These are phyloP conservation scores for Kurtzmaniella quercitrusa DNA, from an alignment of 1,139 yeast genomes.

Conservation along the genomic window DNA sequence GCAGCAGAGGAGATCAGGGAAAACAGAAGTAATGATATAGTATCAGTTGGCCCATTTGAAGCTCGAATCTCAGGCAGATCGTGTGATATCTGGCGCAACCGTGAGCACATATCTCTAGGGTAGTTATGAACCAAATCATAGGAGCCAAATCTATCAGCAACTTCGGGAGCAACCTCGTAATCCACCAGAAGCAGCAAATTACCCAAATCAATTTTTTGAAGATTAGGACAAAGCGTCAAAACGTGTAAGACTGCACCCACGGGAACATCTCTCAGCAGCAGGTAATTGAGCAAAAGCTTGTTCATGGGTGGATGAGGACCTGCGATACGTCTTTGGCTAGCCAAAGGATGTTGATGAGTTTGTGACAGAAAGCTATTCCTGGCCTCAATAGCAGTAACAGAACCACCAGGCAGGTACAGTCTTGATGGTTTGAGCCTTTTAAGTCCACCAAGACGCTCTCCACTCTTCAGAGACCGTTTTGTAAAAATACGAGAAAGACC, in stretches of 20 bases:
- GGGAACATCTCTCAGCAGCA: conserved; percentile 63
- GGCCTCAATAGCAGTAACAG: conserved; percentile 3
- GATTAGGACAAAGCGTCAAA: conserved; percentile 54
- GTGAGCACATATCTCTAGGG: conserved; percentile 25
- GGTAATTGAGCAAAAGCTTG: conserved; percentile 51
- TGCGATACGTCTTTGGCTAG: neutral
- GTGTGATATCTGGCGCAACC: neutral
- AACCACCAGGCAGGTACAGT: neutral
- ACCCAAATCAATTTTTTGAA: conserved; percentile 48
- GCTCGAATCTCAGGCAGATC: neutral
- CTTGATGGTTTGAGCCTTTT: neutral
- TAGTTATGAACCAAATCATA: conserved; percentile 39
- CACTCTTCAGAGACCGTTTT: neutral
- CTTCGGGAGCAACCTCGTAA: conserved; percentile 41
- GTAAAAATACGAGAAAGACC: neutral
- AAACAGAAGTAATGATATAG: neutral
- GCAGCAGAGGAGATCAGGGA: conserved; percentile 1
- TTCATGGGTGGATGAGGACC: conserved; percentile 56
- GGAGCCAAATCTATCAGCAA: conserved; percentile 32
- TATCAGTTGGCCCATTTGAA: conserved; percentile 1
- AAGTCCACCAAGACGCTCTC: neutral
- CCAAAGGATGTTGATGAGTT: neutral
- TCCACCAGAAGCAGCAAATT: conserved; percentile 55
- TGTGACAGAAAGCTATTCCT: neutral
- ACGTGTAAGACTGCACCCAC: conserved; percentile 63